Evolutionary conservation across 306 rosid species (phyloP).

Genomic region (Senna siamea): DNA sequence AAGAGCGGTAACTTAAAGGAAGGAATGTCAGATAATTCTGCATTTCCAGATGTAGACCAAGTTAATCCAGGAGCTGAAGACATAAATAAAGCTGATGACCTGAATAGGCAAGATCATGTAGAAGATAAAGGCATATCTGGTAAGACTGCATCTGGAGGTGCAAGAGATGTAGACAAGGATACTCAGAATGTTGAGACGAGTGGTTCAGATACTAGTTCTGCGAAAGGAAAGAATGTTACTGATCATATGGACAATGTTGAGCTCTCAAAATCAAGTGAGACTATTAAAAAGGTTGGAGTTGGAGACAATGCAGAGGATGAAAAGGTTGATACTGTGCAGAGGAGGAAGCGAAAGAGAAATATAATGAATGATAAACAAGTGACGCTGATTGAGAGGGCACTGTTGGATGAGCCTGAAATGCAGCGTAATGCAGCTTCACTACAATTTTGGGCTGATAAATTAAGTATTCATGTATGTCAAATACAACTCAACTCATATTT

Average conservation of each 20-base stretch:
- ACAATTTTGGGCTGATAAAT: slow-evolving; percentile 78
- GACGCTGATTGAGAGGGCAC: slow-evolving; percentile 67
- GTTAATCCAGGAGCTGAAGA: slow-evolving; percentile 46
- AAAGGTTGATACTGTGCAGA: slow-evolving; percentile 58
- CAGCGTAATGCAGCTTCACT: slow-evolving; percentile 74
- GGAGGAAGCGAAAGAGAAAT: slow-evolving; percentile 82
- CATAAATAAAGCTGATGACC: slow-evolving; percentile 47
- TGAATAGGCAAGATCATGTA: slow-evolving; percentile 40
- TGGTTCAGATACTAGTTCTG: slow-evolving; percentile 80
- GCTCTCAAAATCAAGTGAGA: slow-evolving; percentile 53
- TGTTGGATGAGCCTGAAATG: slow-evolving; percentile 85
- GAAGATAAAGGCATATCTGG: slow-evolving; percentile 56
- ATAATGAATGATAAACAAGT: slow-evolving; percentile 85
- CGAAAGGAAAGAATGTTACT: slow-evolving; percentile 60
- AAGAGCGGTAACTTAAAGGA: slow-evolving; percentile 58
- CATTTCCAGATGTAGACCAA: slow-evolving; percentile 57
- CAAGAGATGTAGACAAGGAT: slow-evolving; percentile 56
- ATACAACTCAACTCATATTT: slow-evolving; percentile 20
- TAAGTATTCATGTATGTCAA: slow-evolving; percentile 66
- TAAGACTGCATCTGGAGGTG: slow-evolving; percentile 47
- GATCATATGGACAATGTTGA: slow-evolving; percentile 53
- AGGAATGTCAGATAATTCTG: slow-evolving; percentile 70
- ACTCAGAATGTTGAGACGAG: slow-evolving; percentile 77
- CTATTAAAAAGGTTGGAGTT: slow-evolving; percentile 47
- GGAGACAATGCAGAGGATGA: slow-evolving; percentile 67